Conservation (phyloP, 306 rosid genomes). For the Ammopiptanthus mongolicus region DNA sequence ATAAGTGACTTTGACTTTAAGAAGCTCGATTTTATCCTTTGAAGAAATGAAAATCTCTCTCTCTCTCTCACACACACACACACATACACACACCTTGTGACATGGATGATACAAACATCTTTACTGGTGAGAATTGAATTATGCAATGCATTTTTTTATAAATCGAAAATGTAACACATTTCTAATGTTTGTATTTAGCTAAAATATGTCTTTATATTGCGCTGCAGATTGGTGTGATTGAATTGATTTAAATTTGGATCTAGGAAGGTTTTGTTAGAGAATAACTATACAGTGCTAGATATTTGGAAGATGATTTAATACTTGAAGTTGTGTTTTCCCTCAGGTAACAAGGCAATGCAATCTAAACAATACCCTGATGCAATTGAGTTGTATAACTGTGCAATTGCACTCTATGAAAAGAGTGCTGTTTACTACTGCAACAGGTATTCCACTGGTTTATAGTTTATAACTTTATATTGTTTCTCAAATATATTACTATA, state of each 20-base stretch:
- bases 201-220: neutral
- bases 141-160: neutral
- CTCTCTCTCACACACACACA: neutral
- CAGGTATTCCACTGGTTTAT: constrained; percentile 52
- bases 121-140: neutral
- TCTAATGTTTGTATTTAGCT: neutral
- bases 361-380: constrained; percentile 57
- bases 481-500: neutral
- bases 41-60: neutral
- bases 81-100: neutral
- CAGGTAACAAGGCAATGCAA: constrained; percentile 90
- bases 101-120: neutral
- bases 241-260: constrained; percentile 5
- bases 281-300: constrained; percentile 3
- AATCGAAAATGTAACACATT: neutral
- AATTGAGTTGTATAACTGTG: constrained; percentile 75
- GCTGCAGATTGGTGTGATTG: neutral
- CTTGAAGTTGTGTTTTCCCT: constrained; percentile 23
- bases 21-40: constrained; percentile 18
- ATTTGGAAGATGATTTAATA: constrained; percentile 12
- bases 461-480: constrained; percentile 11
- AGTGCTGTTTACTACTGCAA: constrained; percentile 90
- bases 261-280: neutral
- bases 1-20: constrained; percentile 21
- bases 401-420: constrained; percentile 58